A percentile compares a stretch with the other conserved stretches of the same genome.
These are phyloP conservation scores for Amanita exitialis DNA, from an alignment of 768 basidiomycete genomes.

Conservation along the genomic window DNA sequence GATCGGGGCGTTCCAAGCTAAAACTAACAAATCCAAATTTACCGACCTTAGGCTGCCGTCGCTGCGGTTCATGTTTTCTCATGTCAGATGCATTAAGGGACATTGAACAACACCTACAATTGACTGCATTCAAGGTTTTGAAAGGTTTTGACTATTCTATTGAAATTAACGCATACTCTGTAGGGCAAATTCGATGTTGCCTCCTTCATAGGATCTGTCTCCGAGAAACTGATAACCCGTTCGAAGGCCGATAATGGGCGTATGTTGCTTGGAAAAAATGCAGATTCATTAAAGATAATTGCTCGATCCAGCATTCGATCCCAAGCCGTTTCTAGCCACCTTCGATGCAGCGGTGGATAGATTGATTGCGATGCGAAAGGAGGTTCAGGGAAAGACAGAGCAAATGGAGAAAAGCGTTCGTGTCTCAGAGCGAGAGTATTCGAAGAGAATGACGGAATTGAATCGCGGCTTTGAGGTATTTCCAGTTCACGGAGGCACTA, in stretches of 20 bases:
- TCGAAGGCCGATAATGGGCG: conserved; percentile 82
- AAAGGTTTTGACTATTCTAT: background rate
- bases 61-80: background rate
- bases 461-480: conserved; percentile 90
- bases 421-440: conserved; percentile 86
- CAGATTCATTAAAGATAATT: conserved; percentile 1
- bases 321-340: conserved; percentile 84
- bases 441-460: conserved; percentile 87
- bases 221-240: conserved; percentile 79
- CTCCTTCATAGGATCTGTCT: conserved; percentile 77
- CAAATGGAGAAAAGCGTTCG: conserved; percentile 89
- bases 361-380: conserved; percentile 77
- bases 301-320: conserved; percentile 67
- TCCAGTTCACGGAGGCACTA: conserved; percentile 5
- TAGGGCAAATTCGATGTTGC: conserved; percentile 85
- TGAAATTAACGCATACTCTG: conserved; percentile 5
- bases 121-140: conserved; percentile 46
- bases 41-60: background rate
- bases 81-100: conserved; percentile 9
- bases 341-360: conserved; percentile 89
- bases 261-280: conserved; percentile 18
- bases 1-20: background rate
- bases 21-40: conserved; percentile 13
- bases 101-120: conserved; percentile 40
- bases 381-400: conserved; percentile 85